phyloP scores from a whole-genome alignment of 2,329 filamentous ascomycete species.

The Penicillium sp. region DNA sequence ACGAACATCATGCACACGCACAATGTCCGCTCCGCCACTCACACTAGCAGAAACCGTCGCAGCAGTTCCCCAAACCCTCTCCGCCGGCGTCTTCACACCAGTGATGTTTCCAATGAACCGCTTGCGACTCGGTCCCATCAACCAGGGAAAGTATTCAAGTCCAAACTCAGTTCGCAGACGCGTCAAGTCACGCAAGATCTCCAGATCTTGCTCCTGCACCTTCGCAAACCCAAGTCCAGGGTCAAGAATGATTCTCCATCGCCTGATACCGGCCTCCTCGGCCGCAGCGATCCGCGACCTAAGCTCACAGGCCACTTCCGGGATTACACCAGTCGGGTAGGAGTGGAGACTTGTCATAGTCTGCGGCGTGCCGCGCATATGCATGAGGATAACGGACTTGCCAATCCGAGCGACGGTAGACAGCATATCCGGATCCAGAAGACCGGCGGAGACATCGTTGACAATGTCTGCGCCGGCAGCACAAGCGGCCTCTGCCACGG shows the following conservation, averaged over 20 bases:
- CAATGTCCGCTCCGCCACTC: constrained; percentile 83
- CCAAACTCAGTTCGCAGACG: constrained; percentile 55
- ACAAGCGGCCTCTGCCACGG: constrained; percentile 75
- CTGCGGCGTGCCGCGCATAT: constrained; percentile 84
- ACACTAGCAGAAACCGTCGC: constrained; percentile 84
- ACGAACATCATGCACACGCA: constrained; percentile 85
- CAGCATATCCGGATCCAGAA: constrained; percentile 79
- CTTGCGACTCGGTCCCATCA: constrained; percentile 87
- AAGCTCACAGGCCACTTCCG: constrained; percentile 68
- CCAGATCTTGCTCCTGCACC: constrained; percentile 74
- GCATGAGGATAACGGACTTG: constrained; percentile 82
- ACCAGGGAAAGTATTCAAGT: constrained; percentile 72
- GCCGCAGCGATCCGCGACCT: constrained; percentile 70
- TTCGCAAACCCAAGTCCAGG: constrained; percentile 96
- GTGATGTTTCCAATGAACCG: constrained; percentile 83
- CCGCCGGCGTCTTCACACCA: constrained; percentile 67
- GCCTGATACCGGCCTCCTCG: constrained; percentile 76
- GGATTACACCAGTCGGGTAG: constrained; percentile 70
- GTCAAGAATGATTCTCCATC: constrained; percentile 94
- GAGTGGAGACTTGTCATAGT: constrained; percentile 73
- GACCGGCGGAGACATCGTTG: constrained; percentile 89
- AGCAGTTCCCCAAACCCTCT: constrained; percentile 82
- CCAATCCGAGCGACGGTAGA: constrained; percentile 73
- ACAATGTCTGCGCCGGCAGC: constrained; percentile 83
- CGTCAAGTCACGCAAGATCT: constrained; percentile 68